Conservation (phyloP, 73 alveolate species). For the Effrenium voratum region DNA sequence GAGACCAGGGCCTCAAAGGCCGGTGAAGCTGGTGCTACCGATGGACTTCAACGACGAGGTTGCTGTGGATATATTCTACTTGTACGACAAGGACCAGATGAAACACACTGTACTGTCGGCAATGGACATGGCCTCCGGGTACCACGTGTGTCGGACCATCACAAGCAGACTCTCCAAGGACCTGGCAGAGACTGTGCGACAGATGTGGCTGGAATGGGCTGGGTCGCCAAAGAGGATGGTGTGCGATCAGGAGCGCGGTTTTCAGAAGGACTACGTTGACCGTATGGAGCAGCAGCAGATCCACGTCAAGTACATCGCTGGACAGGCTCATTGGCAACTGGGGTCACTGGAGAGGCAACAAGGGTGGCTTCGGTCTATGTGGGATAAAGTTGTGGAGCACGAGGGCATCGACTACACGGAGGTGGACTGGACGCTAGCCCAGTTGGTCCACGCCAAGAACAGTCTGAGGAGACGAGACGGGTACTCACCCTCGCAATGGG, state of each 20-base stretch:
- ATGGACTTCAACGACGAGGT: slow-evolving; percentile 20
- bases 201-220: neutral
- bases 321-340: too few species aligned
- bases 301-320: too few species aligned
- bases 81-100: neutral
- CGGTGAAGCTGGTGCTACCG: neutral
- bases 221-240: neutral
- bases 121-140: slow-evolving; percentile 1
- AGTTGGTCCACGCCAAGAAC: too few species aligned
- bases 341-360: too few species aligned
- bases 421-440: too few species aligned
- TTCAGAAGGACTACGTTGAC: too few species aligned
- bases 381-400: too few species aligned
- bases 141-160: neutral
- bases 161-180: neutral
- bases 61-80: neutral
- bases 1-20: neutral
- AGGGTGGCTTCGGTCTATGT: too few species aligned
- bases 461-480: too few species aligned
- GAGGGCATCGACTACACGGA: too few species aligned
- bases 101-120: neutral
- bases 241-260: neutral
- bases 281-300: too few species aligned
- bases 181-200: neutral
- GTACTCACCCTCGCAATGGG: too few species aligned